phyloP scores from a whole-genome alignment of 352 stramenopile genomes.

The Phytophthora pistaciae region DNA sequence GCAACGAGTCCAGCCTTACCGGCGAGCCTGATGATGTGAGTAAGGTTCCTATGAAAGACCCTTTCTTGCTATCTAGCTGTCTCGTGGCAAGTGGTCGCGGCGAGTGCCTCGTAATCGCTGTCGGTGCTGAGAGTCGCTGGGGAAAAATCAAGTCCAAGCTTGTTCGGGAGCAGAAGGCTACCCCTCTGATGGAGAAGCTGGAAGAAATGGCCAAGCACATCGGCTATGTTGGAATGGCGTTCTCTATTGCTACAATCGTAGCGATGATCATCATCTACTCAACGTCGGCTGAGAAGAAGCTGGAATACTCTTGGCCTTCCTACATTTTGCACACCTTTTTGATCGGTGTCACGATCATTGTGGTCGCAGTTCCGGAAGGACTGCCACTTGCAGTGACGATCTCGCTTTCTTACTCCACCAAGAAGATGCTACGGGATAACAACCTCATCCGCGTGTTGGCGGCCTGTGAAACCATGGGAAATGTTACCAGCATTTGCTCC shows the following conservation, averaged over 20 bases:
- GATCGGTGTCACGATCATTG: constrained; percentile 95
- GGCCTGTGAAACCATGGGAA: constrained; percentile 98
- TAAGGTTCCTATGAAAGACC: constrained; percentile 82
- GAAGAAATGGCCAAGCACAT: constrained; percentile 93
- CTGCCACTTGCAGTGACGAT: constrained; percentile 95
- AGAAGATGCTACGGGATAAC: constrained; percentile 99
- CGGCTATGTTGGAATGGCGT: constrained; percentile 86
- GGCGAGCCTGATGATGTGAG: constrained; percentile 95
- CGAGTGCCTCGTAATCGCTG: constrained; percentile 86
- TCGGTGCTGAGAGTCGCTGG: constrained; percentile 87
- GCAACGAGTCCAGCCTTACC: constrained; percentile 97
- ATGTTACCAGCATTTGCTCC: constrained; percentile 98
- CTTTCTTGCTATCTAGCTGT: constrained; percentile 90
- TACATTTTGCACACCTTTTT: constrained; percentile 95
- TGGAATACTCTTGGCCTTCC: constrained; percentile 74
- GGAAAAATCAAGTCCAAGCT: constrained; percentile 94
- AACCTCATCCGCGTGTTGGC: constrained; percentile 98
- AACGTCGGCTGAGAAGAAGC: constrained; percentile 60
- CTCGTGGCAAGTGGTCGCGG: constrained; percentile 76
- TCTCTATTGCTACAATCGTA: constrained; percentile 88
- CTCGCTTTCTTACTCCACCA: constrained; percentile 95
- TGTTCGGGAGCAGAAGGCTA: constrained; percentile 87
- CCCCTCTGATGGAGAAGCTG: constrained; percentile 94
- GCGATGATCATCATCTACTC: constrained; percentile 90
- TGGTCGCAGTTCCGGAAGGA: constrained; percentile 96